Evolutionary conservation across 208 protist genomes (phyloP).

Genomic region (Porcisia deanei): DNA sequence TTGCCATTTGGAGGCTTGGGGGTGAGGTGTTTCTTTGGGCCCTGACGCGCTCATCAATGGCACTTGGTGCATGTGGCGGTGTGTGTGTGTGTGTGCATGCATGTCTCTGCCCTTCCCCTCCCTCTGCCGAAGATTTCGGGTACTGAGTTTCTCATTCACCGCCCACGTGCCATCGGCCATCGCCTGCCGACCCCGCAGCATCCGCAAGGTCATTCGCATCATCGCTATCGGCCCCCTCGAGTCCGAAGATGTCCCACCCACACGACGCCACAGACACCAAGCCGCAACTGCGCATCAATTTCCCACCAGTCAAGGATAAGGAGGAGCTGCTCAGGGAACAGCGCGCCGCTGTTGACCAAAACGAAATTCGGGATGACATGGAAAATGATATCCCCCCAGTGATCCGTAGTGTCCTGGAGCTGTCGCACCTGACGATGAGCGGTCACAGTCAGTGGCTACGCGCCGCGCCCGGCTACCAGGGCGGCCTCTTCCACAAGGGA

Average conservation of each 20-base stretch:
- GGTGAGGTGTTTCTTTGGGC: too few species aligned
- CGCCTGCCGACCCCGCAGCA: too few species aligned
- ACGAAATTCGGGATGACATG: constrained; percentile 57
- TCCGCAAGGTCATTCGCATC: neutral
- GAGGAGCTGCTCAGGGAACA: constrained; percentile 45
- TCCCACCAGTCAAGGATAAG: constrained; percentile 67
- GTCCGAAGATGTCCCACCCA: neutral
- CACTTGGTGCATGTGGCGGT: too few species aligned
- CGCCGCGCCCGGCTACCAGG: constrained; percentile 73
- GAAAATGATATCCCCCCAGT: constrained; percentile 75
- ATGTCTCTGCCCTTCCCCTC: neutral
- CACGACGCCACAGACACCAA: neutral
- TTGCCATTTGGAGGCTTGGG: neutral
- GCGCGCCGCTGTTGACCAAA: constrained; percentile 47
- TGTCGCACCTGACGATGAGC: constrained; percentile 77
- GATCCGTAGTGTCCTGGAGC: constrained; percentile 82
- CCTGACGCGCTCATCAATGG: too few species aligned
- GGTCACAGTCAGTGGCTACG: constrained; percentile 78
- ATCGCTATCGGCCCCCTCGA: neutral
- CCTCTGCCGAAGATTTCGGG: neutral
- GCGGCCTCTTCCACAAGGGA: constrained; percentile 78
- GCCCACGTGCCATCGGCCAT: neutral
- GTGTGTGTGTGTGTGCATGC: neutral
- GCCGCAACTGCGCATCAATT: constrained; percentile 53
- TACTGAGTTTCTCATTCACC: neutral